Conservation (phyloP, 2,329 filamentous ascomycete species). For the Bipolaris oryzae region DNA sequence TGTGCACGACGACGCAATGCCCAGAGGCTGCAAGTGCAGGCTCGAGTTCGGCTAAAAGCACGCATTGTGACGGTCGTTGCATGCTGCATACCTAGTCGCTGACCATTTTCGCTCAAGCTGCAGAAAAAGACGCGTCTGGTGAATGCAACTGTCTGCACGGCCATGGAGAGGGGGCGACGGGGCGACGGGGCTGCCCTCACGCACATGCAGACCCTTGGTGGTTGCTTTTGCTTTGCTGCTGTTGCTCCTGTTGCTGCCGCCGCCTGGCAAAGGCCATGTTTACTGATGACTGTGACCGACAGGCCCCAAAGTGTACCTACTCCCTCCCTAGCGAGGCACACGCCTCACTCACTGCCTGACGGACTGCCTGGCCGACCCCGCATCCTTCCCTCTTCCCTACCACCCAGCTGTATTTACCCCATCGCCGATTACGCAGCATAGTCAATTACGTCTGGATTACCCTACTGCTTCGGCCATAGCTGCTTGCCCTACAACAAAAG, state of each 20-base stretch:
- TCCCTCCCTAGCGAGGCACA: background rate
- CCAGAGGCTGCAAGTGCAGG: constrained; percentile 15
- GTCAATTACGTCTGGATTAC: constrained; percentile 1
- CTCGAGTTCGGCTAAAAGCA: constrained; percentile 14
- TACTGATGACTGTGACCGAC: background rate
- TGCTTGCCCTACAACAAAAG: background rate
- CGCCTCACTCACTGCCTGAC: background rate
- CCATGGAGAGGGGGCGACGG: constrained; percentile 10
- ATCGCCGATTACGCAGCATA: constrained; percentile 7
- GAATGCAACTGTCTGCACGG: constrained; percentile 25
- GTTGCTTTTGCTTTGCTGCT: constrained; percentile 5
- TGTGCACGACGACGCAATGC: constrained; percentile 7
- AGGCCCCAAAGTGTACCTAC: background rate
- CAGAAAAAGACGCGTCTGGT: constrained; percentile 17
- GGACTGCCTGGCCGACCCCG: constrained; percentile 9
- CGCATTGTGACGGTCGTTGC: constrained; percentile 33
- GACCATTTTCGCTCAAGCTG: constrained; percentile 22
- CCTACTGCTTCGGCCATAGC: too few species aligned
- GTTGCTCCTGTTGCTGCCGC: constrained; percentile 11
- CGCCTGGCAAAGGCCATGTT: constrained; percentile 9
- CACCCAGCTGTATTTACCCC: background rate
- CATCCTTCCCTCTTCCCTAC: constrained; percentile 1
- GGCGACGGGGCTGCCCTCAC: constrained; percentile 11
- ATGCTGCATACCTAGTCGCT: constrained; percentile 35
- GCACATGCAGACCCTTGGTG: background rate